Base-by-base conservation (phyloP, 2,329 filamentous ascomycete genomes). In the Salinomyces thailandicus region DNA sequence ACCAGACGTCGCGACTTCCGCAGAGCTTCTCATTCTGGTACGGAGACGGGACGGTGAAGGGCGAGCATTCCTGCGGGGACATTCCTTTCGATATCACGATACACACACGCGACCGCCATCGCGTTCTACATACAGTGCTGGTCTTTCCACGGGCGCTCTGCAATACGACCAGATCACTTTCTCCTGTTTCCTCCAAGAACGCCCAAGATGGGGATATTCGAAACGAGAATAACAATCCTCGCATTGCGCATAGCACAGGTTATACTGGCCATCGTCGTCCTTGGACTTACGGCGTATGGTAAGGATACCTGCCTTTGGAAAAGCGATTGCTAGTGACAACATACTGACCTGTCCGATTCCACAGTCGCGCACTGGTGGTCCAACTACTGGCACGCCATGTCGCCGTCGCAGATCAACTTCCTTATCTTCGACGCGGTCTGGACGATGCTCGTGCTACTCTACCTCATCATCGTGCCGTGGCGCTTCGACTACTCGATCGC, bases 381-480 rank as follows among this genome's bases (percentile, higher is more conserved):
- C 33, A 48, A 54, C 33, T 68, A 73, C 49, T 79, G 71, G 50
- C 62, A 62, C 55, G 55, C 66, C 54, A 49, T 57, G 35, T 66
- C 63, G 22, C 77, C 80, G 5, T 67, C 71, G 8, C 63, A 70
- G 22, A 66, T 82, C 57, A 77, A 79, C 62, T 93, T 91, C 65
- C 72, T 89, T 62, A 68, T 93, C 61, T 93, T 93, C 71, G 71
- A 70, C 55, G 67, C 76, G 27, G 67, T 86, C 48, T 93, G 84
- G 82, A 81, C 84, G 2, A 58, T 85, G 32, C 69, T 91, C 44
- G 64, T 66, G 1, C 68, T 89, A 20, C 59, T 72, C 37, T 89
- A 86, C 59, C 71, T 93, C 42, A 68, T 77, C 50, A 44, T 87
- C 33, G 67, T 77, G 2, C 82, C 83, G 1, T 53, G 47, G 53